These are phyloP conservation scores for Cenchrus americanus DNA, from an alignment of 176 grass and related monocot genomes.

Conservation along the genomic window DNA sequence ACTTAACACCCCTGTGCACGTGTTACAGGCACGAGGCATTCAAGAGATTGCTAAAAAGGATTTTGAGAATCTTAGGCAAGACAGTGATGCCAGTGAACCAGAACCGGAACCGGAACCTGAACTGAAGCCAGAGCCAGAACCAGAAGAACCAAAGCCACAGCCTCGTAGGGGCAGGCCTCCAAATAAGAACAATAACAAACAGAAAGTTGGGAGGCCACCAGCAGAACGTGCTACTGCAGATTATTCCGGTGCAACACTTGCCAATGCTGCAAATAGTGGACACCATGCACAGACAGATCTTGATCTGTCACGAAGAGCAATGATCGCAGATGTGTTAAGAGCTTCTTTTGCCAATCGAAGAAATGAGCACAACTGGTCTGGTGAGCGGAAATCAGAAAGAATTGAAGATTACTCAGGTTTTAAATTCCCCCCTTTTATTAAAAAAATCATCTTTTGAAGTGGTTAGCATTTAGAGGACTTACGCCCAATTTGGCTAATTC, in stretches of 20 bases:
- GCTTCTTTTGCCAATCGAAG: slow-evolving; percentile 60
- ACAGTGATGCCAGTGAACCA: slow-evolving; percentile 84
- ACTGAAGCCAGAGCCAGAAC: slow-evolving; percentile 45
- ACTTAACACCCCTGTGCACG: slow-evolving; percentile 28
- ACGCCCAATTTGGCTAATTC: not conserved
- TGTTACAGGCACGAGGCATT: slow-evolving; percentile 76
- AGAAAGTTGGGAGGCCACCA: slow-evolving; percentile 65
- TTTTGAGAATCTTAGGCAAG: slow-evolving; percentile 94
- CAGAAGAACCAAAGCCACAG: slow-evolving; percentile 66
- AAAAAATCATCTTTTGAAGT: not conserved
- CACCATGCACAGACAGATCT: slow-evolving; percentile 28
- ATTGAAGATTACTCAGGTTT: slow-evolving; percentile 77
- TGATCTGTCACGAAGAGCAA: slow-evolving; percentile 54
- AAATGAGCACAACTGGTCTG: slow-evolving; percentile 60
- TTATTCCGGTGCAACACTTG: slow-evolving; percentile 53
- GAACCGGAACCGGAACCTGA: slow-evolving; percentile 49
- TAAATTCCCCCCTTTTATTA: not conserved
- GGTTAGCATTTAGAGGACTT: not conserved
- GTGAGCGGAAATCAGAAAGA: slow-evolving; percentile 55
- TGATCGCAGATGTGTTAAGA: slow-evolving; percentile 52
- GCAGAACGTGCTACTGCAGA: slow-evolving; percentile 57
- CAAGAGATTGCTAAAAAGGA: slow-evolving; percentile 99
- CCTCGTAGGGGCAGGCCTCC: slow-evolving; percentile 83
- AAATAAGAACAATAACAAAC: slow-evolving; percentile 60
- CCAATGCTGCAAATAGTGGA: slow-evolving; percentile 60